Evolutionary conservation across 768 basidiomycete species (phyloP).

Genomic region (Lentinula guzmanii): DNA sequence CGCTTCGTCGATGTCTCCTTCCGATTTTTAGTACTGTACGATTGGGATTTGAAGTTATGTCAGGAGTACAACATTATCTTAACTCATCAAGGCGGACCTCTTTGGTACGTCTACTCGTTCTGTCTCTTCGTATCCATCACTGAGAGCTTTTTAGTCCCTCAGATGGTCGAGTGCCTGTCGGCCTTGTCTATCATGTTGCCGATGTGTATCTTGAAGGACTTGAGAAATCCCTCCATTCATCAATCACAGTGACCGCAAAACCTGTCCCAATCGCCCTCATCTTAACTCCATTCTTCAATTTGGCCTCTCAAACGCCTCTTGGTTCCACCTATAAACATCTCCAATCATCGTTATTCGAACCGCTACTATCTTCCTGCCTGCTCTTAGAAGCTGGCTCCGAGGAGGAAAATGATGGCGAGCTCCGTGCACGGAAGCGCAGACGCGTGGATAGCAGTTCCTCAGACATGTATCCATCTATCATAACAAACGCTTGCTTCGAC

Average conservation of each 20-base stretch:
- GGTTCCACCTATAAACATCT: slow-evolving; percentile 69
- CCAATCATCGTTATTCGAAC: slow-evolving; percentile 59
- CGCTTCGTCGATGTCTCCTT: slow-evolving; percentile 85
- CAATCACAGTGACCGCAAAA: slow-evolving; percentile 17
- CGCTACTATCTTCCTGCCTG: slow-evolving; percentile 51
- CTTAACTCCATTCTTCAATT: slow-evolving; percentile 62
- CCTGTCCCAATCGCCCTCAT: slow-evolving; percentile 50
- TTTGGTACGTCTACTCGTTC: slow-evolving; percentile 51
- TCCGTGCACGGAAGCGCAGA: slow-evolving; percentile 42
- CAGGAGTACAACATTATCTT: slow-evolving; percentile 68
- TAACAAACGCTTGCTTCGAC: slow-evolving; percentile 49
- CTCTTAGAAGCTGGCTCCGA: slow-evolving; percentile 24
- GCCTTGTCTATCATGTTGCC: slow-evolving; percentile 79
- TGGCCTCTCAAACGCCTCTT: slow-evolving; percentile 64
- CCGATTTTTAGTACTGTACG: slow-evolving; percentile 60
- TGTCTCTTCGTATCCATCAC: neutral
- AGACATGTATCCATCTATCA: slow-evolving; percentile 31
- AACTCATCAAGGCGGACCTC: slow-evolving; percentile 61
- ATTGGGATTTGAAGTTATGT: slow-evolving; percentile 59
- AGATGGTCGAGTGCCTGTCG: slow-evolving; percentile 67
- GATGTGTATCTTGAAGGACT: slow-evolving; percentile 92
- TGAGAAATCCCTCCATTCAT: slow-evolving; percentile 49
- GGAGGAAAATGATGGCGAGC: slow-evolving; percentile 25
- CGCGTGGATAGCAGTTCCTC: slow-evolving; percentile 14
- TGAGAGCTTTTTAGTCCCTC: slow-evolving; percentile 40